A percentile compares a stretch with the other conserved stretches of the same genome.
These are phyloP conservation scores for Leishmania tarentolae DNA, from an alignment of 208 protist genomes.

Conservation along the genomic window DNA sequence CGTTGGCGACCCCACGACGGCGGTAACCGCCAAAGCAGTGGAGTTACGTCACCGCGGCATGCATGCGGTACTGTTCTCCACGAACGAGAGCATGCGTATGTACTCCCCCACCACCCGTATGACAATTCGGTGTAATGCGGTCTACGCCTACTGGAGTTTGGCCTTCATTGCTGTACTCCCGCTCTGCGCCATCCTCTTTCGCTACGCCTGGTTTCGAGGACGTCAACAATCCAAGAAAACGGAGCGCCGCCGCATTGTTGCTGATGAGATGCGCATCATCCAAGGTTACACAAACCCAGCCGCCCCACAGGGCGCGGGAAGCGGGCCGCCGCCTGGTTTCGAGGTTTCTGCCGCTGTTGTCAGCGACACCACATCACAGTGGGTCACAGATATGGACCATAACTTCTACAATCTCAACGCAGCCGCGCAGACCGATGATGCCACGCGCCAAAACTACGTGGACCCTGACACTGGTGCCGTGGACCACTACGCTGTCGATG, in stretches of 20 bases:
- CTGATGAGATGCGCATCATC: conserved; percentile 68
- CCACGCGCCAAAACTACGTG: conserved; percentile 23
- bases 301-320: background rate
- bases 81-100: conserved; percentile 36
- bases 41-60: conserved; percentile 34
- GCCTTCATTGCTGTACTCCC: conserved; percentile 53
- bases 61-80: conserved; percentile 48
- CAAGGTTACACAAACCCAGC: conserved; percentile 38
- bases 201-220: conserved; percentile 62
- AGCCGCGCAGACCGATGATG: background rate
- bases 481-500: conserved; percentile 28
- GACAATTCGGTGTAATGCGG: conserved; percentile 35
- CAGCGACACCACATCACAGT: conserved; percentile 21
- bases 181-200: conserved; percentile 44
- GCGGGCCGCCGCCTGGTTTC: conserved; percentile 14
- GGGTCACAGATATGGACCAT: conserved; percentile 51
- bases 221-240: conserved; percentile 55
- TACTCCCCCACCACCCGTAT: conserved; percentile 26
- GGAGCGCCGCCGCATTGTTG: conserved; percentile 48
- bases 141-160: conserved; percentile 62
- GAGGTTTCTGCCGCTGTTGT: conserved; percentile 15
- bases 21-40: conserved; percentile 21
- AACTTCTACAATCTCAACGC: conserved; percentile 55
- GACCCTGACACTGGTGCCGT: conserved; percentile 35
- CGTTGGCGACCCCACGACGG: conserved; percentile 9